Evolutionary conservation across 192 early-diverging fungal species (phyloP).

Genomic region (Linderina pennispora): DNA sequence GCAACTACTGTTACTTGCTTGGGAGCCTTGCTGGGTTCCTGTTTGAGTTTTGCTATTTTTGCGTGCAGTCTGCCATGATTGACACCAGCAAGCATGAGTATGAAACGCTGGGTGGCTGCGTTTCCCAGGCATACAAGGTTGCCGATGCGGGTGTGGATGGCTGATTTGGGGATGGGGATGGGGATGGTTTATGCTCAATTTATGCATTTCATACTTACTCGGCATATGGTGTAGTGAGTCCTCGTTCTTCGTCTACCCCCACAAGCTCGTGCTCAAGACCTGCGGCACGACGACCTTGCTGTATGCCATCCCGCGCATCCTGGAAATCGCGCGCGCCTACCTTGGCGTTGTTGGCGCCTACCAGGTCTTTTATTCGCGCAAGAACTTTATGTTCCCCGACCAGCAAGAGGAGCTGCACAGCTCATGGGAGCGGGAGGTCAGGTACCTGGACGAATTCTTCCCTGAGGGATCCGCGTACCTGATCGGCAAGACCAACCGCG

Average conservation of each 20-base stretch:
- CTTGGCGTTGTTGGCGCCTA: slow-evolving; percentile 52
- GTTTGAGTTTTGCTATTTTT: too few species aligned
- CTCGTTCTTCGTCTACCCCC: slow-evolving; percentile 96
- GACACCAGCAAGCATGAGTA: too few species aligned
- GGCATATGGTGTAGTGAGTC: slow-evolving; percentile 89
- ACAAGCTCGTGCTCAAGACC: slow-evolving; percentile 94
- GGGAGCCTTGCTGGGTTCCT: too few species aligned
- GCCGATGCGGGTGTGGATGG: too few species aligned
- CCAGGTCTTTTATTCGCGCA: slow-evolving; percentile 93
- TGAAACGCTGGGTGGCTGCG: too few species aligned
- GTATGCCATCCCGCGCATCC: slow-evolving; percentile 77
- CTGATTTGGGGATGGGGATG: too few species aligned
- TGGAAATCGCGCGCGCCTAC: slow-evolving; percentile 69
- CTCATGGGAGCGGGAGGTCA: slow-evolving; percentile 88
- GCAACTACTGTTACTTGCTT: too few species aligned
- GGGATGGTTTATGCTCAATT: too few species aligned
- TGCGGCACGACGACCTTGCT: slow-evolving; percentile 96
- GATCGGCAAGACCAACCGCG: slow-evolving; percentile 88
- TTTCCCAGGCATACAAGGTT: too few species aligned
- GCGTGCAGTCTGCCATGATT: too few species aligned
- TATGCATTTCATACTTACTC: slow-evolving; percentile 10
- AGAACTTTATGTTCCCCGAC: slow-evolving; percentile 95
- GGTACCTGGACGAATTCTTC: slow-evolving; percentile 60
- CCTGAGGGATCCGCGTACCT: slow-evolving; percentile 78
- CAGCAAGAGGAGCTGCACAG: slow-evolving; percentile 83